Percentiles rank a stretch among this genome's conserved stretches.
Conservation (phyloP, 176 grass and related monocot genomes). For the Oryza rufipogon region DNA sequence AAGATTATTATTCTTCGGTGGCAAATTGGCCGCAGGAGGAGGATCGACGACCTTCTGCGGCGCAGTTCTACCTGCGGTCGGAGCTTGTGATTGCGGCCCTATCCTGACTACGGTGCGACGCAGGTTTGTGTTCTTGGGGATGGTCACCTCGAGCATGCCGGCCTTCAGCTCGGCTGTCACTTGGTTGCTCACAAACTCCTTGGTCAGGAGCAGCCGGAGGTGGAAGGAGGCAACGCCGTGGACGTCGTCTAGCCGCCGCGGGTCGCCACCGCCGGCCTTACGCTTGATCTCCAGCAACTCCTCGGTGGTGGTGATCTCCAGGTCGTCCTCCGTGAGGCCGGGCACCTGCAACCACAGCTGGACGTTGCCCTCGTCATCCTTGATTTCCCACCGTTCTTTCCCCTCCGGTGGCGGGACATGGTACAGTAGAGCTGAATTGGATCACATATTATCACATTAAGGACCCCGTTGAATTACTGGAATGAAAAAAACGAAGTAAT, state of each 20-base stretch:
- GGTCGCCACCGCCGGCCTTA: background rate
- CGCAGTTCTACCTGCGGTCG: too few relatives aligned
- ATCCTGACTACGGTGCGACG: background rate
- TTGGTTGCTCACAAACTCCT: background rate
- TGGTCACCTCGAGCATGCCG: slow-evolving; percentile 43
- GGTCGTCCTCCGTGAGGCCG: slow-evolving; percentile 2
- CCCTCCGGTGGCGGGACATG: slow-evolving; percentile 15
- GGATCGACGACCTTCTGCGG: too few relatives aligned
- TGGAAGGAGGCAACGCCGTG: slow-evolving; percentile 43
- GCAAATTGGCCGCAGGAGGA: too few relatives aligned
- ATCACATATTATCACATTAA: too few relatives aligned
- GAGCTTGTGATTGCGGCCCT: too few relatives aligned
- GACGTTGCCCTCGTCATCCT: slow-evolving; percentile 13
- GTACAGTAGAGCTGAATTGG: slow-evolving; percentile 24
- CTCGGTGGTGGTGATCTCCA: slow-evolving; percentile 12
- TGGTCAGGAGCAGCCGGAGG: slow-evolving; percentile 36
- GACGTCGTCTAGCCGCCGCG: background rate
- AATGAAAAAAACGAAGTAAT: too few relatives aligned
- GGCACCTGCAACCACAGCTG: slow-evolving; percentile 47
- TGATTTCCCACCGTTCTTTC: slow-evolving; percentile 43
- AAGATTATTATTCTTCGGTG: too few relatives aligned
- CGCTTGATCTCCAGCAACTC: slow-evolving; percentile 45
- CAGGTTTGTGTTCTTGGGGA: background rate
- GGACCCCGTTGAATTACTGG: too few relatives aligned
- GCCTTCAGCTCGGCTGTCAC: slow-evolving; percentile 37